phyloP scores from a whole-genome alignment of 768 basidiomycete species.

The Tremella yokohamensis region DNA sequence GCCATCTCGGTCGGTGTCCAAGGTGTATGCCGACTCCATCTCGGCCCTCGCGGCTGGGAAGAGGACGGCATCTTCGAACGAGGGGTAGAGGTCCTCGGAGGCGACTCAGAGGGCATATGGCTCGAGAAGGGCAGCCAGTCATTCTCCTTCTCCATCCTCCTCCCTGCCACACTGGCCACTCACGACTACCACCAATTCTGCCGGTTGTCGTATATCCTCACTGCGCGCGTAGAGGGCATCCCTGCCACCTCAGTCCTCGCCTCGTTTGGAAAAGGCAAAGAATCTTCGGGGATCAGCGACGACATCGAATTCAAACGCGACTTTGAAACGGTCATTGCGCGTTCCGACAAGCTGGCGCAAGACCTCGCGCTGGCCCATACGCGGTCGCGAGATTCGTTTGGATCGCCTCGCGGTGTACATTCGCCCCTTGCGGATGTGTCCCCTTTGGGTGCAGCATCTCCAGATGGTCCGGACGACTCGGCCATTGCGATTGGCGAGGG shows the following conservation, averaged over 20 bases:
- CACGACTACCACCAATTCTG: constrained; percentile 37
- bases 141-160: constrained; percentile 41
- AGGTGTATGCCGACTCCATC: constrained; percentile 31
- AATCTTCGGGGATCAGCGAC: constrained; percentile 2
- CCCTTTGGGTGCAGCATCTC: not conserved
- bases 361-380: constrained; percentile 12
- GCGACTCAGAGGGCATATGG: constrained; percentile 39
- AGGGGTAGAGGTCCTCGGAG: constrained; percentile 32
- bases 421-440: not conserved
- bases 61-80: constrained; percentile 43
- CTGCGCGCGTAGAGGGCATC: constrained; percentile 27
- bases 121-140: constrained; percentile 30
- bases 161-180: constrained; percentile 42
- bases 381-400: constrained; percentile 6
- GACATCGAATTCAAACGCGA: constrained; percentile 23
- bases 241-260: constrained; percentile 1
- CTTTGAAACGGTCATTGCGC: constrained; percentile 21
- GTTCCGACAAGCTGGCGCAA: constrained; percentile 19
- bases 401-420: not conserved
- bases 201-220: constrained; percentile 32
- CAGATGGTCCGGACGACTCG: constrained; percentile 2
- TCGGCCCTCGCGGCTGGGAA: constrained; percentile 40
- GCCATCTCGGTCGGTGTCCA: constrained; percentile 35
- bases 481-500: constrained; percentile 24
- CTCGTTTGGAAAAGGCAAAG: not conserved